Evolutionary conservation across 1,284 basidiomycete species (phyloP).

Genomic region (Ustilago esculenta): DNA sequence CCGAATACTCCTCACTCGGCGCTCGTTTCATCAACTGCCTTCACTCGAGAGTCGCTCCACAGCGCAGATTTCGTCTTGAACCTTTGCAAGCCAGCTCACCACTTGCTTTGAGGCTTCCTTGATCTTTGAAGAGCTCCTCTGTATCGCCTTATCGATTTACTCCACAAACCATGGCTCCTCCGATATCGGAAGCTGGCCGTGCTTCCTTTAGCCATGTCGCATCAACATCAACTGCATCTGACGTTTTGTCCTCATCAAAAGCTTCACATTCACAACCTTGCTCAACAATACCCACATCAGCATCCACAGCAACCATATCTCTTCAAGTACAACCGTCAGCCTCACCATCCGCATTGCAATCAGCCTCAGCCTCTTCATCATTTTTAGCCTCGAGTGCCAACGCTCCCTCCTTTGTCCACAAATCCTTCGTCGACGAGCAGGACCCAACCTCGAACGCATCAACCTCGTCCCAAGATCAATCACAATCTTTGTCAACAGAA

Average conservation of each 20-base stretch:
- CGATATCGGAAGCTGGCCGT: slow-evolving; percentile 16
- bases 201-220: slow-evolving; percentile 3
- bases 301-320: slow-evolving; percentile 1
- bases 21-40: too few relatives aligned
- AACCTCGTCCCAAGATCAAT: neutral
- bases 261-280: neutral
- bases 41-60: too few relatives aligned
- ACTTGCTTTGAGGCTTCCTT: neutral
- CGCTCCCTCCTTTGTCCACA: slow-evolving; percentile 23
- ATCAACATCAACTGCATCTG: neutral
- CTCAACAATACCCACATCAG: neutral
- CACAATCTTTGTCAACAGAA: neutral
- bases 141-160: too few relatives aligned
- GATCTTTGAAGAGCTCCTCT: too few relatives aligned
- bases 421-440: slow-evolving; percentile 8
- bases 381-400: neutral
- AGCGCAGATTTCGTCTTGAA: too few relatives aligned
- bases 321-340: neutral
- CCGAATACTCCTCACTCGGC: too few relatives aligned
- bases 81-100: neutral
- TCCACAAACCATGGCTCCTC: slow-evolving; percentile 20
- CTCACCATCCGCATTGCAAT: slow-evolving; percentile 2
- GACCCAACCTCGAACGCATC: neutral
- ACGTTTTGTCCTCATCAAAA: slow-evolving; percentile 1
- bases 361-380: neutral